Conservation (phyloP, 306 rosid genomes). For the Pueraria montana region DNA sequence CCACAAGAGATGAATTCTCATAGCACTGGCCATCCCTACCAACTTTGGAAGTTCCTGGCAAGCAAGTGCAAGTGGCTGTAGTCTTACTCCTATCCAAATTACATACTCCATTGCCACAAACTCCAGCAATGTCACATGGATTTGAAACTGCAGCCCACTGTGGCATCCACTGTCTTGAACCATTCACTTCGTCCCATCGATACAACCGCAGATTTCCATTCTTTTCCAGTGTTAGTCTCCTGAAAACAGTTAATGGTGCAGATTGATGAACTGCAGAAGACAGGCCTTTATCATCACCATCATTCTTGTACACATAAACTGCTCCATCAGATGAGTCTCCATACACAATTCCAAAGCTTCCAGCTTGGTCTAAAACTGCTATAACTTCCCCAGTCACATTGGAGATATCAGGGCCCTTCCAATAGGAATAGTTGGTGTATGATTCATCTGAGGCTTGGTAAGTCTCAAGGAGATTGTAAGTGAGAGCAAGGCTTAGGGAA, state of each 20-base stretch:
- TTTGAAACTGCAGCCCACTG: slow-evolving; percentile 96
- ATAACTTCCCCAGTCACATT: slow-evolving; percentile 87
- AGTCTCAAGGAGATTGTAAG: slow-evolving; percentile 75
- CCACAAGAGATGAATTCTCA: slow-evolving; percentile 73
- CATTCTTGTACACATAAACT: slow-evolving; percentile 84
- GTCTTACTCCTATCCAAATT: slow-evolving; percentile 73
- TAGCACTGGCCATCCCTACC: slow-evolving; percentile 69
- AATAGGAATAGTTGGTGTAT: slow-evolving; percentile 80
- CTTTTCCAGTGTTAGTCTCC: slow-evolving; percentile 74
- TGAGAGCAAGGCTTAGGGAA: slow-evolving; percentile 80
- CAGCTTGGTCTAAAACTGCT: slow-evolving; percentile 81
- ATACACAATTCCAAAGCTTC: slow-evolving; percentile 92
- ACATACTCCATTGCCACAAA: slow-evolving; percentile 92
- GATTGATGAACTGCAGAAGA: slow-evolving; percentile 65
- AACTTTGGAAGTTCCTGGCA: slow-evolving; percentile 77
- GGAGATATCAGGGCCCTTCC: slow-evolving; percentile 89
- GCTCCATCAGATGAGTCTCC: slow-evolving; percentile 89
- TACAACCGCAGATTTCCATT: slow-evolving; percentile 84
- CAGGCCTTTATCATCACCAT: slow-evolving; percentile 73
- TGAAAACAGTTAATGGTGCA: slow-evolving; percentile 50
- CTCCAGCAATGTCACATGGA: slow-evolving; percentile 93
- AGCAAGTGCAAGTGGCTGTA: slow-evolving; percentile 81
- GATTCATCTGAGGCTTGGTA: slow-evolving; percentile 60
- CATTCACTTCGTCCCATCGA: slow-evolving; percentile 87
- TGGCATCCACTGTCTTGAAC: slow-evolving; percentile 89